phyloP scores from a whole-genome alignment of 2,329 filamentous ascomycete species.

The Neonectria magnoliae region DNA sequence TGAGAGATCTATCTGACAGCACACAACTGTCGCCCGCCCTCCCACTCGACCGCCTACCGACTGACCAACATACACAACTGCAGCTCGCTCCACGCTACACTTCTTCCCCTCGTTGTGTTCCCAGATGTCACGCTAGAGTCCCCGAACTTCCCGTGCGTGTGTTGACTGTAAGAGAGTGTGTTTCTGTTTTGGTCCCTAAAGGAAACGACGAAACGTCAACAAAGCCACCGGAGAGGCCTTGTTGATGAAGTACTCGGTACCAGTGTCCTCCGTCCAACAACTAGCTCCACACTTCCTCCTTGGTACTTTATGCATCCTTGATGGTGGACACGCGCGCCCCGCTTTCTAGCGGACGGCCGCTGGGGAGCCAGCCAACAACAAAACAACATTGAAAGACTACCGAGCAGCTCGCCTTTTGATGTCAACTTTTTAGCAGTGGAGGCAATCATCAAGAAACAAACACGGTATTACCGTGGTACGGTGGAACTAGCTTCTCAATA shows the following conservation, averaged over 20 bases:
- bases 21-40: slow-evolving; percentile 6
- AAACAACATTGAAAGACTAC: slow-evolving; percentile 22
- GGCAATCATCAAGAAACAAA: slow-evolving; percentile 24
- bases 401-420: slow-evolving; percentile 32
- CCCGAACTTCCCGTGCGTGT: slow-evolving; percentile 10
- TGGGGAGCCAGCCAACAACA: slow-evolving; percentile 30
- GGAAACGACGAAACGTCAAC: slow-evolving; percentile 8
- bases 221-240: slow-evolving; percentile 6
- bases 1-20: slow-evolving; percentile 36
- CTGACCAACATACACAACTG: neutral
- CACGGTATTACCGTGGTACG: slow-evolving; percentile 28
- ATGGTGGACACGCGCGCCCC: slow-evolving; percentile 27
- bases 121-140: slow-evolving; percentile 5
- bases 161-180: neutral
- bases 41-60: neutral
- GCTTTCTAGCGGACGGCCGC: slow-evolving; percentile 20
- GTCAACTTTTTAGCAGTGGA: slow-evolving; percentile 20
- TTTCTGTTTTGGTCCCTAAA: slow-evolving; percentile 14
- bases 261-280: slow-evolving; percentile 17
- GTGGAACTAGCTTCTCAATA: slow-evolving; percentile 1
- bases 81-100: slow-evolving; percentile 1
- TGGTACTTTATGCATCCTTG: slow-evolving; percentile 27
- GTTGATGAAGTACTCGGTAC: slow-evolving; percentile 18
- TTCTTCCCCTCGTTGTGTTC: neutral
- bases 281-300: slow-evolving; percentile 40